A percentile compares a stretch with the other conserved stretches of the same genome.
Conservation (phyloP, 129 eudicot genomes). For the Ambrosia trifida region DNA sequence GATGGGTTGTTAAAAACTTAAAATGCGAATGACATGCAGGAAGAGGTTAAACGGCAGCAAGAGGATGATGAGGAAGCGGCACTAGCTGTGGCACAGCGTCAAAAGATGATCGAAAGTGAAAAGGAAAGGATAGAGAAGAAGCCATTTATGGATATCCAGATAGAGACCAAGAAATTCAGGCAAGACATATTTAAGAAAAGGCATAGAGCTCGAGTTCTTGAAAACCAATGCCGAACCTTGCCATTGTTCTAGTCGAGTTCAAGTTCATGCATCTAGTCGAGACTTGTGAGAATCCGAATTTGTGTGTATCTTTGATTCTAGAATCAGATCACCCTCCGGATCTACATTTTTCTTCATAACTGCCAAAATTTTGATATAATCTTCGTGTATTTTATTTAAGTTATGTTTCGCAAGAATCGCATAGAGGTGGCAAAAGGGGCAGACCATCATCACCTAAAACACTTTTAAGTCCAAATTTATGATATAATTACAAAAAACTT, state of each 20-base stretch:
- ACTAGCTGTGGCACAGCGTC: slow-evolving; percentile 45
- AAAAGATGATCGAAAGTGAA: slow-evolving; percentile 54
- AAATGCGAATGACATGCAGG: slow-evolving; percentile 29
- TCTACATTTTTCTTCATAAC: slow-evolving; percentile 3
- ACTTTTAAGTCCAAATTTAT: too few relatives aligned
- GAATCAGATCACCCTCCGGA: slow-evolving; percentile 16
- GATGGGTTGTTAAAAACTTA: neutral
- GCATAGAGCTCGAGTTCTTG: slow-evolving; percentile 56
- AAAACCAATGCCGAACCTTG: slow-evolving; percentile 48
- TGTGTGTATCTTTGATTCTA: slow-evolving; percentile 10
- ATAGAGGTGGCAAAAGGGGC: slow-evolving; percentile 2
- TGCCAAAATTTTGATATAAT: slow-evolving; percentile 2
- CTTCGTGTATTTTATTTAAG: neutral
- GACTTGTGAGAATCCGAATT: neutral
- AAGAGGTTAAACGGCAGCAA: slow-evolving; percentile 42
- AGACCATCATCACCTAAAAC: neutral
- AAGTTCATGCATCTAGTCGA: slow-evolving; percentile 21
- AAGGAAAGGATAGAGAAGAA: slow-evolving; percentile 53
- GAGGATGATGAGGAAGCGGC: slow-evolving; percentile 51
- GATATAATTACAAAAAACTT: too few relatives aligned
- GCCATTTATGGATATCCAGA: slow-evolving; percentile 52
- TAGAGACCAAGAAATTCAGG: slow-evolving; percentile 63
- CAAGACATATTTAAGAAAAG: slow-evolving; percentile 61
- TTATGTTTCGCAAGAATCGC: neutral
- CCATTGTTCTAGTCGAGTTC: slow-evolving; percentile 36